Base-by-base conservation (phyloP, 306 rosid species). In the Amphicarpaea edgeworthii region DNA sequence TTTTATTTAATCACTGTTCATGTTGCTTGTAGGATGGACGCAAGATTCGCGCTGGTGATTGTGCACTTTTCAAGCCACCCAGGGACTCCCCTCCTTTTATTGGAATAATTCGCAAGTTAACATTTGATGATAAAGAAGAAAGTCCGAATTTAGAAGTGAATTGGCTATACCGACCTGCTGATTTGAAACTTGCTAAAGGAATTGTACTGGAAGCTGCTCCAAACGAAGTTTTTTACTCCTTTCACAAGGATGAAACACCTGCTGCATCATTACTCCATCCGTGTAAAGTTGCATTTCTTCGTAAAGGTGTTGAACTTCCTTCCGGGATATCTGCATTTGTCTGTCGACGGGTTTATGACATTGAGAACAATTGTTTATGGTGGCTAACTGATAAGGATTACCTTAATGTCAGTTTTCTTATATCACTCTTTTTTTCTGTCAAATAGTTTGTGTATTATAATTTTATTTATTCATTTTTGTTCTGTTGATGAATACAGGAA, bases 1-100 rank as follows among this genome's bases (percentile, higher is more conserved):
- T 10, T 16, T 72, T 70, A n/a, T 23, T 28, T 72, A 28, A 63
- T 10, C 20, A 30, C 30, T n/a, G 11, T 65, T 19, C 8, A 12
- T 77, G 12, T 26, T 50, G 59, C 20, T 70, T 55, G 71, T 38
- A 93, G 98, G 98, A 93, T 77, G 98, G 98, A 76, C 98, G 98
- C 86, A 85, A 91, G 86, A 89, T 93, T 68, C 84, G 85, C 38
- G 88, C 90, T 76, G 98, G 98, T 64, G 98, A 93, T 70, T 91
- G 96, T 89, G 98, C 98, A 47, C 97, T 93, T 80, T 93, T 93
- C 85, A 93, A 91, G 80, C 96, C 97, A 5, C 98, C 98, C 53
- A 83, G 69, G 78, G 96, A 89, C 81, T 85, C 90, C 64, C 97
- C 96, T 55, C 96, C 98, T 83, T 93, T 93, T 81, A 85, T 93